phyloP scores from a whole-genome alignment of 768 basidiomycete genomes.

The Lactifluus echinatus region DNA sequence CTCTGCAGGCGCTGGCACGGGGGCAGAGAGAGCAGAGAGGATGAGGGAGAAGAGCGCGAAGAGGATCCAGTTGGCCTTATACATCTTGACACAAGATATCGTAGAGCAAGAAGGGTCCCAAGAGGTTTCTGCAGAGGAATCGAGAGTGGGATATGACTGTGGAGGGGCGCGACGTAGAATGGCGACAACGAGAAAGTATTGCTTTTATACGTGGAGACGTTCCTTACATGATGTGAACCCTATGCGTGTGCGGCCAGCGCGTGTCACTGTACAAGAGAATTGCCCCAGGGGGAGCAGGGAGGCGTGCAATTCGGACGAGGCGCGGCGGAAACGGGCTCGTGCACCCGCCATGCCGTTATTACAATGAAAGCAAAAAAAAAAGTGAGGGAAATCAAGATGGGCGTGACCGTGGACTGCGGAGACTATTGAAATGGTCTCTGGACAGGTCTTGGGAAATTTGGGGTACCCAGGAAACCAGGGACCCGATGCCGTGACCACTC shows the following conservation, averaged over 20 bases:
- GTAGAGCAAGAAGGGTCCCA: not conserved
- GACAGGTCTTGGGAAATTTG: slow-evolving; percentile 2
- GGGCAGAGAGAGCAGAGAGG: slow-evolving; percentile 37
- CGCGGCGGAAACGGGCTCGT: slow-evolving; percentile 17
- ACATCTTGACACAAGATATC: slow-evolving; percentile 28
- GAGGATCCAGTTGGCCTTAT: slow-evolving; percentile 30
- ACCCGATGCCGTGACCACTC: slow-evolving; percentile 11
- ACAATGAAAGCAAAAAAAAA: not conserved
- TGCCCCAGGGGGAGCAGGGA: slow-evolving; percentile 12
- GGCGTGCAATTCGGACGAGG: slow-evolving; percentile 14
- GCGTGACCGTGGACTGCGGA: slow-evolving; percentile 5
- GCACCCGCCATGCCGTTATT: slow-evolving; percentile 14
- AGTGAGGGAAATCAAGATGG: not conserved
- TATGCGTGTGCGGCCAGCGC: slow-evolving; percentile 6
- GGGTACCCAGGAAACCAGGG: not conserved
- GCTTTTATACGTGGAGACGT: slow-evolving; percentile 15
- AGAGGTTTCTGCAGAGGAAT: not conserved
- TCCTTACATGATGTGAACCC: slow-evolving; percentile 18
- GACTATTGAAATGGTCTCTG: slow-evolving; percentile 6
- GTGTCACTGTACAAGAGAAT: slow-evolving; percentile 17
- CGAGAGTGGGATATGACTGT: slow-evolving; percentile 16
- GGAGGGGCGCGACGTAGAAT: slow-evolving; percentile 21
- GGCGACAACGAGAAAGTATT: not conserved
- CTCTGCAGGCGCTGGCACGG: slow-evolving; percentile 32
- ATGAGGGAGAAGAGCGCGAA: slow-evolving; percentile 36